Conservation (phyloP, 768 basidiomycete species). For the Russula sp. region DNA sequence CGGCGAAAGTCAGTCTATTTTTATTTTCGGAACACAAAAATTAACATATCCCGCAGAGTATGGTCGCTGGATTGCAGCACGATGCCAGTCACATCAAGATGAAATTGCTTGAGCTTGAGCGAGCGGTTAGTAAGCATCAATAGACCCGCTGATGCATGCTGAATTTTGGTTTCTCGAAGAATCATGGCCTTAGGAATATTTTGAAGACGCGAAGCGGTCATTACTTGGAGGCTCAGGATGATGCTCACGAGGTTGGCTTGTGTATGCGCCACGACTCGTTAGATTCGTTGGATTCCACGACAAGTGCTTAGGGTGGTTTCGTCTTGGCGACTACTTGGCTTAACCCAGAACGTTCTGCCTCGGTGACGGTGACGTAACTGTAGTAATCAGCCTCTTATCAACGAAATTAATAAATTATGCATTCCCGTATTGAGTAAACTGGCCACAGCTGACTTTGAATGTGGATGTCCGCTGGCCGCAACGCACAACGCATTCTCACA, state of each 20-base stretch:
- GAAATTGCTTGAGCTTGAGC: constrained; percentile 62
- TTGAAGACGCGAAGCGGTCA: constrained; percentile 12
- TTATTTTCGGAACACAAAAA: background rate
- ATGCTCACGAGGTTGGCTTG: constrained; percentile 8
- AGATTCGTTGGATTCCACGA: constrained; percentile 5
- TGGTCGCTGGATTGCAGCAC: constrained; percentile 65
- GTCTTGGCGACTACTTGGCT: background rate
- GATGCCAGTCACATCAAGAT: constrained; percentile 54
- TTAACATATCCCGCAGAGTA: constrained; percentile 43
- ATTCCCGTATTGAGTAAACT: background rate
- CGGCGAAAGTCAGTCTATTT: constrained; percentile 51
- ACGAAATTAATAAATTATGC: background rate
- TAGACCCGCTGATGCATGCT: background rate
- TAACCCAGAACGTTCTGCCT: background rate
- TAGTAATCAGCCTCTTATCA: background rate
- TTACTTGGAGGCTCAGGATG: constrained; percentile 1
- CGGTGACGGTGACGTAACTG: background rate
- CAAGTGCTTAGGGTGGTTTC: background rate
- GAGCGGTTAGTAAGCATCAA: constrained; percentile 44
- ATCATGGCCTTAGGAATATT: constrained; percentile 18
- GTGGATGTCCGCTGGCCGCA: background rate
- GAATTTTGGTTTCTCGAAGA: constrained; percentile 7
- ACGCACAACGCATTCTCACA: background rate
- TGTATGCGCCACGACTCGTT: constrained; percentile 12
- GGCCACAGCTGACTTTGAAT: constrained; percentile 22